Conservation (phyloP, 495 filamentous ascomycete species). For the Trichocladium uniseriatum region DNA sequence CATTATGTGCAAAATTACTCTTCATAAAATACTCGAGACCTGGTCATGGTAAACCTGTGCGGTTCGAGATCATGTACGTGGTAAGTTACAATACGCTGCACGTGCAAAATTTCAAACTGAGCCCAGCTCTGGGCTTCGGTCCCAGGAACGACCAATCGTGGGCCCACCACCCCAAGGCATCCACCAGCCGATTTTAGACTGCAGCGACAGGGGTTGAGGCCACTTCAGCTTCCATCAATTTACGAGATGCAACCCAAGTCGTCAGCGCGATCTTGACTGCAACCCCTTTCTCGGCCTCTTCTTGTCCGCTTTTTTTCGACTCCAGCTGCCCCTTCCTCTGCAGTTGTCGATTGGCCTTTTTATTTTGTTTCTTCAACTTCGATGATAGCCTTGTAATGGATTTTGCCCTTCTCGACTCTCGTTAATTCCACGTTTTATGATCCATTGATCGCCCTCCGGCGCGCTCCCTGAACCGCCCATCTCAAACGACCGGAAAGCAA, state of each 20-base stretch:
- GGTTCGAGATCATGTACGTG: no score
- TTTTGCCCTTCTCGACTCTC: conserved; percentile 38
- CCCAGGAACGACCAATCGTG: conserved; percentile 1
- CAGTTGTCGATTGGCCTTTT: conserved; percentile 25
- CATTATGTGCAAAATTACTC: no score
- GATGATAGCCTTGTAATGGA: conserved; percentile 36
- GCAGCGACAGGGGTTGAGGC: conserved; percentile 20
- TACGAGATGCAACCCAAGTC: conserved; percentile 4
- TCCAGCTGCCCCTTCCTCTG: conserved; percentile 27
- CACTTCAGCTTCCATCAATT: conserved; percentile 26
- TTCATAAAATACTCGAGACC: not conserved
- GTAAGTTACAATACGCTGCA: no score
- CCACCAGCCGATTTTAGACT: conserved; percentile 5
- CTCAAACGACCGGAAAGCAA: not conserved
- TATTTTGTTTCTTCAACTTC: conserved; percentile 15
- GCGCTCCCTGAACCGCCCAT: not conserved
- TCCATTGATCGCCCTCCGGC: not conserved
- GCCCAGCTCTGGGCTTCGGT: not conserved
- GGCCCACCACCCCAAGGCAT: not conserved
- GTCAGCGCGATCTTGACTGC: conserved; percentile 11
- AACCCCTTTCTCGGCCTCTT: conserved; percentile 21
- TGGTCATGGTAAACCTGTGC: no score
- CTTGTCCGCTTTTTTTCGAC: conserved; percentile 6
- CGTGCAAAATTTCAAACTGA: no score
- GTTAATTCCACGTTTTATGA: conserved; percentile 28